Evolutionary conservation across 352 stramenopile genomes (phyloP).

Genomic region (Phytophthora megakarya): DNA sequence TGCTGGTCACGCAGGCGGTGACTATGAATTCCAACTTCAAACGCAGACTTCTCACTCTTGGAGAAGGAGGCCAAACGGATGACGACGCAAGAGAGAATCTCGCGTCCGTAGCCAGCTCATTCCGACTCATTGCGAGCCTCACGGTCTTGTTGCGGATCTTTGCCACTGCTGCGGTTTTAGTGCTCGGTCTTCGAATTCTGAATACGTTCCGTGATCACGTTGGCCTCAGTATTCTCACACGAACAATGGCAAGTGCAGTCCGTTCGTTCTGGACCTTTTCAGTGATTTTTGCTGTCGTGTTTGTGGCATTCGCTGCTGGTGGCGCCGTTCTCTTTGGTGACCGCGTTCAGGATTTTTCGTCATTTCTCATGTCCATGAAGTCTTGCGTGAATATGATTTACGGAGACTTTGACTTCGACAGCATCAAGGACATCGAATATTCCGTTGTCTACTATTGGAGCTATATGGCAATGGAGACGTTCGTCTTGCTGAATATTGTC

Average conservation of each 20-base stretch:
- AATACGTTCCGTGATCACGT: slow-evolving; percentile 62
- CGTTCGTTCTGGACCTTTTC: slow-evolving; percentile 59
- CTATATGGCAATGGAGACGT: slow-evolving; percentile 67
- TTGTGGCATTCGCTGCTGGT: slow-evolving; percentile 53
- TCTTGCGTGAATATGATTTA: slow-evolving; percentile 78
- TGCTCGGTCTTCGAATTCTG: slow-evolving; percentile 47
- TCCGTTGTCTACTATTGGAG: slow-evolving; percentile 69
- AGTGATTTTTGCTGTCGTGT: slow-evolving; percentile 59
- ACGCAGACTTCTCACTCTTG: slow-evolving; percentile 45
- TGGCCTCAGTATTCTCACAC: slow-evolving; percentile 57
- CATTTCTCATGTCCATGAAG: slow-evolving; percentile 46
- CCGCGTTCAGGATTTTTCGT: slow-evolving; percentile 55
- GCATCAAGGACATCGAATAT: slow-evolving; percentile 50
- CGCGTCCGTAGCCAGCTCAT: slow-evolving; percentile 23
- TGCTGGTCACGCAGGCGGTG: slow-evolving; percentile 43
- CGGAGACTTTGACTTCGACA: slow-evolving; percentile 63
- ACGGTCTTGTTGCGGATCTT: slow-evolving; percentile 44
- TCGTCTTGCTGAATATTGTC: slow-evolving; percentile 77
- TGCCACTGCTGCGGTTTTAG: slow-evolving; percentile 39
- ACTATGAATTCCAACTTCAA: slow-evolving; percentile 45
- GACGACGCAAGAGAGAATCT: slow-evolving; percentile 18
- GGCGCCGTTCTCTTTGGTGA: slow-evolving; percentile 62
- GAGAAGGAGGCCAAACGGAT: slow-evolving; percentile 35
- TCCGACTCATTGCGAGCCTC: slow-evolving; percentile 38
- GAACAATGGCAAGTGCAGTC: slow-evolving; percentile 55